Conservation (phyloP, 768 basidiomycete genomes). For the Suillus weaverae region DNA sequence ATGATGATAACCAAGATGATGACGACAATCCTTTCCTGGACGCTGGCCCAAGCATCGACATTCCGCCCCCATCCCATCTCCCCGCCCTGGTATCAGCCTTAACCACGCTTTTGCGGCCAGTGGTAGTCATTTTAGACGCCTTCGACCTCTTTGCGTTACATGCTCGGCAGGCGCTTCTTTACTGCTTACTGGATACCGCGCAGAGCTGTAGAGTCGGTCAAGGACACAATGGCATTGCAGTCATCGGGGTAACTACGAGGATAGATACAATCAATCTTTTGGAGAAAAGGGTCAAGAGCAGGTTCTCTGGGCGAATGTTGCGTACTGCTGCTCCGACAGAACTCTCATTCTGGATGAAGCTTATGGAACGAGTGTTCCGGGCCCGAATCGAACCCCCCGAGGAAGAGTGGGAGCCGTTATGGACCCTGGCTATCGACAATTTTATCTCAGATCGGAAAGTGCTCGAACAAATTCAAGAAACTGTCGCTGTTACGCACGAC, state of each 20-base stretch:
- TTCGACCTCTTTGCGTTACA: constrained; percentile 94
- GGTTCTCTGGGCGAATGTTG: constrained; percentile 91
- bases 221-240: constrained; percentile 68
- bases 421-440: constrained; percentile 56
- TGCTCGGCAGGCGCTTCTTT: constrained; percentile 88
- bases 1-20: constrained; percentile 30
- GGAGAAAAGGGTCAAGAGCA: constrained; percentile 96
- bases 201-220: constrained; percentile 74
- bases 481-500: constrained; percentile 62
- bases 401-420: constrained; percentile 61
- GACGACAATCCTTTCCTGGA: constrained; percentile 53
- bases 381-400: constrained; percentile 23
- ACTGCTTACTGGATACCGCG: constrained; percentile 92
- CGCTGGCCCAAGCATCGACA: constrained; percentile 29
- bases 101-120: constrained; percentile 76
- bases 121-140: constrained; percentile 82
- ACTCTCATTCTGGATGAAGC: constrained; percentile 48
- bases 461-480: constrained; percentile 50
- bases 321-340: constrained; percentile 64
- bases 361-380: constrained; percentile 49
- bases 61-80: constrained; percentile 70
- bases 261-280: constrained; percentile 86
- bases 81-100: constrained; percentile 74
- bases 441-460: constrained; percentile 55
- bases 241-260: constrained; percentile 85